phyloP scores from a whole-genome alignment of 2,329 filamentous ascomycete genomes.

The Fusarium cicatricum region DNA sequence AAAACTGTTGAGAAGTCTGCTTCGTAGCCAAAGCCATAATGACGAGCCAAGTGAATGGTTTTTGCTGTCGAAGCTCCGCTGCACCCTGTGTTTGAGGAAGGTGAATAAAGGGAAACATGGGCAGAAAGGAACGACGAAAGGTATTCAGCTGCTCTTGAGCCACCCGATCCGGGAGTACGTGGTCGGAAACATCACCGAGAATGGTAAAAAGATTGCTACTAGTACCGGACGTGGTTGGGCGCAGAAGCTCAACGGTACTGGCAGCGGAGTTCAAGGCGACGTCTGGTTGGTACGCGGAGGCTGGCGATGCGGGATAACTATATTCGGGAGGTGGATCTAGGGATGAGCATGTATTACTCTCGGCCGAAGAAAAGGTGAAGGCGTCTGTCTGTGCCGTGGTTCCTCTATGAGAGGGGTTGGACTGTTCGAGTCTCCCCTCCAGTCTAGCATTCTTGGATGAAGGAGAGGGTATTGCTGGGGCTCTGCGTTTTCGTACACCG shows the following conservation, averaged over 20 bases:
- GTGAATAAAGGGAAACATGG: slow-evolving; percentile 42
- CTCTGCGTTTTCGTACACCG: slow-evolving; percentile 42
- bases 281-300: slow-evolving; percentile 7
- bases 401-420: slow-evolving; percentile 1
- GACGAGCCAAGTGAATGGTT: slow-evolving; percentile 51
- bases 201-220: not conserved
- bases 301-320: not conserved
- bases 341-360: not conserved
- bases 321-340: not conserved
- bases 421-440: slow-evolving; percentile 39
- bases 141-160: slow-evolving; percentile 16
- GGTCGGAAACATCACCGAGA: slow-evolving; percentile 11
- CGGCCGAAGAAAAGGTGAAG: not conserved
- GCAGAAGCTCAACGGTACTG: slow-evolving; percentile 13
- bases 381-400: not conserved
- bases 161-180: slow-evolving; percentile 2
- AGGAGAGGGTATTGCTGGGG: slow-evolving; percentile 11
- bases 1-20: slow-evolving; percentile 33
- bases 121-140: slow-evolving; percentile 22
- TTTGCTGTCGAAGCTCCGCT: slow-evolving; percentile 40
- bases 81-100: slow-evolving; percentile 30
- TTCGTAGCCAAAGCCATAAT: slow-evolving; percentile 46
- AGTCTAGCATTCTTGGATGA: not conserved
- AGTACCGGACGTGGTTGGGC: not conserved
- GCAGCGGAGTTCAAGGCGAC: slow-evolving; percentile 12